Evolutionary conservation across 179 eudicot species (phyloP), one percentile per base, ranked within the genome.

Genomic region (Nepenthes alata): DNA sequence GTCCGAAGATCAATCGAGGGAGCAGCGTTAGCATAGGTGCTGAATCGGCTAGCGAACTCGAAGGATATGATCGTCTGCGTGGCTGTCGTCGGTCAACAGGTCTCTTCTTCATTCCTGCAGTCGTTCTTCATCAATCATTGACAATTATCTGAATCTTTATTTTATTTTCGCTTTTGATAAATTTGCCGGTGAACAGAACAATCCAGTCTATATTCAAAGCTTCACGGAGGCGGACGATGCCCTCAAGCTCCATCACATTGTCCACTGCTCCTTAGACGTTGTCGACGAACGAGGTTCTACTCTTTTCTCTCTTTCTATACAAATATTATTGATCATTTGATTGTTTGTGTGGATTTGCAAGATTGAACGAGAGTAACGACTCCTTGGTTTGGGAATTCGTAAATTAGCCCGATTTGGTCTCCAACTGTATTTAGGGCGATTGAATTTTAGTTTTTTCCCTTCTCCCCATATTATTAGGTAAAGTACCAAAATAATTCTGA

Each of bases 1-100:
- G 25, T 25, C 25, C 25, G 25, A 25, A 25, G 25, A 25, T 25
- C 25, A 25, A 25, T 25, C 25, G 25, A 25, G 25, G 25, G 1
- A 25, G 25, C 25, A 25, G 25, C 25, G 25, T 25, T 25, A 25
- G 25, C 25, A 25, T 25, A 25, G 25, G 25, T 25, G 25, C 25
- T 25, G 25, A 25, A 25, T 25, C 25, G 25, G 1, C 45, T 4
- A 41, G 5, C 45, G 45, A 7, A 41, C 6, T 7, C 6, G 11
- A 2, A 1, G 37, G n/a, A 54, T 7, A 74, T 72, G 72, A 67
- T 82, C 62, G 91, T 91, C 10, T 88, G 98, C 68, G 81, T 91
- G 65, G 91, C 98, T 60, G 96, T 91, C 62, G 96, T 91, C 66
- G 96, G 98, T 60, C 87, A 85, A 73, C 91, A 89, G 97, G 97